Percentiles rank a stretch among this genome's conserved stretches.
phyloP scores from a whole-genome alignment of 2,329 filamentous ascomycete species.

The Aspergillus sp. region DNA sequence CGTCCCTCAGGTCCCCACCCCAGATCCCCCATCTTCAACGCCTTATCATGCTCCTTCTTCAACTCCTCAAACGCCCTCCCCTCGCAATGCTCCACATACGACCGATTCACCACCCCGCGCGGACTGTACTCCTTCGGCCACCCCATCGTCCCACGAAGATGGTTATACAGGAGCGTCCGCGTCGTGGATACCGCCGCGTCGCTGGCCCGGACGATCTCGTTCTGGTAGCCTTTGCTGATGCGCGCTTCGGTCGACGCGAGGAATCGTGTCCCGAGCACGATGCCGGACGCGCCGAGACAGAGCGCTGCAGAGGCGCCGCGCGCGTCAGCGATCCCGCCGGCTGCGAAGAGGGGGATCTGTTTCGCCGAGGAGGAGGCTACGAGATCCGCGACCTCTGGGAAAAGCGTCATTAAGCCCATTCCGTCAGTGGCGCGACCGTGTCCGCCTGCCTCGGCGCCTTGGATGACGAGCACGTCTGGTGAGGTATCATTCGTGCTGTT shows the following conservation, averaged over 20 bases:
- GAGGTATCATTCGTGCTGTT: constrained; percentile 20
- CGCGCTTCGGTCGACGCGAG: constrained; percentile 55
- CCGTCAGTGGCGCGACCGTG: constrained; percentile 51
- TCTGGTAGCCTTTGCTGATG: constrained; percentile 53
- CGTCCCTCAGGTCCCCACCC: constrained; percentile 52
- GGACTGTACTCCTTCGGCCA: constrained; percentile 63
- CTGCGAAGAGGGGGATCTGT: constrained; percentile 50
- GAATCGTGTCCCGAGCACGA: constrained; percentile 64
- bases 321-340: constrained; percentile 56
- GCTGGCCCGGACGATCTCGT: constrained; percentile 50
- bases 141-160: constrained; percentile 55
- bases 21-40: constrained; percentile 39
- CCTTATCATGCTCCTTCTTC: constrained; percentile 44
- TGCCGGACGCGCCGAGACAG: constrained; percentile 54
- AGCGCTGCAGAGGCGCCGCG: constrained; percentile 52
- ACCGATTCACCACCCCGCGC: constrained; percentile 58
- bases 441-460: constrained; percentile 57
- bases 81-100: constrained; percentile 45
- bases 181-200: constrained; percentile 55
- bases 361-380: constrained; percentile 23
- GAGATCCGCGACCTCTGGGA: constrained; percentile 53
- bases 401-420: constrained; percentile 50
- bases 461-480: constrained; percentile 56
- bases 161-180: constrained; percentile 55
- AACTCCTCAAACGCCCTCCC: constrained; percentile 49